phyloP scores from a whole-genome alignment of 495 filamentous ascomycete genomes.

The Penicillium chermesinum region DNA sequence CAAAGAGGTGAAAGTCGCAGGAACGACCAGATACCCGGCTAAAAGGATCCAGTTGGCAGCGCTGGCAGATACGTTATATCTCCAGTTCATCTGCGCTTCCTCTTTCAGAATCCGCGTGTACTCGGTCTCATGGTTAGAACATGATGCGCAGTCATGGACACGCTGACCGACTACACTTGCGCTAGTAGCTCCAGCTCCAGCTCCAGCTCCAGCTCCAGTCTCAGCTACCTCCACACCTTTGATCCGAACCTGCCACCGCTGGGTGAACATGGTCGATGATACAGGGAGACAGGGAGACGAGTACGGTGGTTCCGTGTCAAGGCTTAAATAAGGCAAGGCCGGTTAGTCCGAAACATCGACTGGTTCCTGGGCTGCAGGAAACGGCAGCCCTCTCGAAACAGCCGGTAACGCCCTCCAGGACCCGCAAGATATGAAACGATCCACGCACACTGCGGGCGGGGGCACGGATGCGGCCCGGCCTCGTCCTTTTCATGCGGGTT shows the following conservation, averaged over 20 bases:
- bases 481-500: neutral
- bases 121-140: neutral
- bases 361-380: too few species aligned
- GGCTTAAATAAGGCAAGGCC: neutral
- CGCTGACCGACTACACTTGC: neutral
- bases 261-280: neutral
- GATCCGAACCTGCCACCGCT: neutral
- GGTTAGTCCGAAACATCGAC: too few species aligned
- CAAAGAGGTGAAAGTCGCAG: slow-evolving; percentile 32
- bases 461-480: neutral
- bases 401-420: neutral
- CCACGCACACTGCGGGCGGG: neutral
- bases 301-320: neutral
- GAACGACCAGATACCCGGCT: slow-evolving; percentile 33
- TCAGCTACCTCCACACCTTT: neutral
- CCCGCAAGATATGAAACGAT: neutral
- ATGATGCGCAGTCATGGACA: neutral
- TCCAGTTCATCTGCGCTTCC: slow-evolving; percentile 7
- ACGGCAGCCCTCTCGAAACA: neutral
- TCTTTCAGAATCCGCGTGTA: slow-evolving; percentile 1
- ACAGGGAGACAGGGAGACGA: neutral
- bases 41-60: slow-evolving; percentile 26
- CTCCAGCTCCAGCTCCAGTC: neutral
- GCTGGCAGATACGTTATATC: slow-evolving; percentile 12
- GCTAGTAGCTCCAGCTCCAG: neutral